Base-by-base conservation (phyloP, 1,284 basidiomycete species). In the Leccinum glutinopallens region DNA sequence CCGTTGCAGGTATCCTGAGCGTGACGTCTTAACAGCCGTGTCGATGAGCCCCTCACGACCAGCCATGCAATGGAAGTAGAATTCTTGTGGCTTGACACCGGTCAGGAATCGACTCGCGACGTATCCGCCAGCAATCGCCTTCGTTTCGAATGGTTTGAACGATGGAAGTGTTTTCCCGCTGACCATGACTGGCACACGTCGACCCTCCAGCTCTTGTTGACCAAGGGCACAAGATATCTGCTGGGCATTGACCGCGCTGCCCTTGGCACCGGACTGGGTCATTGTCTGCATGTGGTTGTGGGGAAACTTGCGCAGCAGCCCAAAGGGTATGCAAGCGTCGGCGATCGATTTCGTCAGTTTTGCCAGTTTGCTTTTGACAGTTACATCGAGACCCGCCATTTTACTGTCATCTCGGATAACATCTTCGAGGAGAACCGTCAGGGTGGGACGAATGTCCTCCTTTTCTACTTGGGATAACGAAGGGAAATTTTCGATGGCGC, bases 1-100 rank as follows among this genome's bases (percentile, higher is more conserved):
- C 64, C 97, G 89, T 77, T 99, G 97, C 56, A 99, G 86, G 78
- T 99, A 99, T 25, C 97, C 97, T 10, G 97, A 99, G 68, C 97
- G 94, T 69, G 93, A 94, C 5, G 97, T 99, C 81, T 99, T 99
- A 79, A 99, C 97, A 59, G 97, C 97, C 10, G 97, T 99, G 77
- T 99, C 97, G 74, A 99, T 99, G 39, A 99, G 86, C 77, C 97
- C 97, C 81, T 99, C 97, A 72, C 97, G 90, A 62, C 97, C 97
- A 65, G 97, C 96, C 97, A 99, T 99, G 78, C 97, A 98, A 81
- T 99, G 97, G 86, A 99, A 99, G 82, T 98, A 99, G 81, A 98
- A 99, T 78, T 99, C 97, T 77, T 99, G 97, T 0, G 97, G 97
- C 68, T 93, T 94, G 76, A 99, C 91, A 66, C 97, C 97, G 19